Evolutionary conservation across 192 early-diverging fungal species (phyloP), one percentile per base, ranked within the genome.

Genomic region (Mortierella hygrophila): DNA sequence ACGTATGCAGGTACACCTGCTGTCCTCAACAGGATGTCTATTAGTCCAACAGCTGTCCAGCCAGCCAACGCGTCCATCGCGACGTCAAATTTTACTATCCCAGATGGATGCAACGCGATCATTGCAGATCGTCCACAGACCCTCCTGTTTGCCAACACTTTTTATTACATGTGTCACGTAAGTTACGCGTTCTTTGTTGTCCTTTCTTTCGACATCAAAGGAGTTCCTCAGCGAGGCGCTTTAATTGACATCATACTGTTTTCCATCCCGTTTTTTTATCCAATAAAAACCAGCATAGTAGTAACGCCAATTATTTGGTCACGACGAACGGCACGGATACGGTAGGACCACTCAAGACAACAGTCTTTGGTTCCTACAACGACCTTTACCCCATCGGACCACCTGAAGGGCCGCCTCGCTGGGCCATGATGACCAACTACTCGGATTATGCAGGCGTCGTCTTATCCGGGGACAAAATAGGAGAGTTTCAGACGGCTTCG

Each of bases 351-450:
- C 9, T 57, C 80, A 60, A 70, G 41, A 32, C 57, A 32, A 49
- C 26, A 32, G n/a, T 32, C 29, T 26, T 29, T 29, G 32, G 32
- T 11, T 4, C n/a, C 3, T 65, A 65, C 60, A 35, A 32, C 9
- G 60, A 65, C 60, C 7, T 65, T 65, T 65, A 65, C 23, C 80
- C 80, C 5, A 20, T 81, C 9, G 63, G 65, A 21, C 40, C 73
- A 29, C 8, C 68, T 15, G 80, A 73, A 54, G 72, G 40, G 8
- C 47, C 49, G 11, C 32, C 74, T 6, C 46, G 65, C 26, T 82
- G 80, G 75, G 80, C 70, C 2, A 72, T 76, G 23, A 72, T 82
- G 80, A 76, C 38, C 37, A 76, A 76, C 69, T 70, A 18, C 42
- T 57, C 73, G 1, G 38, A 29, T 20, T 26, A 71, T 13, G 49